phyloP scores from a whole-genome alignment of 106 monocot genomes.

The Platanthera zijinensis region DNA sequence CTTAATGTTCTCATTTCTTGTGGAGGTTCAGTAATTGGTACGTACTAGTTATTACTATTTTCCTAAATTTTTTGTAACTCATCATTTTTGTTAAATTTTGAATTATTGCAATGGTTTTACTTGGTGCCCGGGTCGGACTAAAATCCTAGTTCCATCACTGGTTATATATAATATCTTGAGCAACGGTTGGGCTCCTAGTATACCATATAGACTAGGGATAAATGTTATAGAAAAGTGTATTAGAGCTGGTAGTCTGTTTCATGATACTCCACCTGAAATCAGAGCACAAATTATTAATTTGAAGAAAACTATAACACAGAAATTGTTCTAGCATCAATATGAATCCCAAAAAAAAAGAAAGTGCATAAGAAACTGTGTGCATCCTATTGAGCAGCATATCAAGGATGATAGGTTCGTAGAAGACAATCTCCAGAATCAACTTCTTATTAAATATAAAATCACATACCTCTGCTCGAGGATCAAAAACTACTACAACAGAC shows the following conservation, averaged over 20 bases:
- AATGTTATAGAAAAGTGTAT: too few species aligned
- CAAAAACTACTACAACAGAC: constrained; percentile 44
- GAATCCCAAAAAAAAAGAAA: neutral
- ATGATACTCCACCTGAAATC: neutral
- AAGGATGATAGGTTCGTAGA: neutral
- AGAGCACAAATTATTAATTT: neutral
- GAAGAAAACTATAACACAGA: neutral
- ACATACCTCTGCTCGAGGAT: constrained; percentile 87
- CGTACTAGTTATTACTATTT: too few species aligned
- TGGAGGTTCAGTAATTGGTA: too few species aligned
- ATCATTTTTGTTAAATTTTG: too few species aligned
- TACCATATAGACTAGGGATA: too few species aligned
- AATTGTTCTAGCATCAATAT: neutral
- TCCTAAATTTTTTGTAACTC: too few species aligned
- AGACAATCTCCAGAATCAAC: constrained; percentile 1
- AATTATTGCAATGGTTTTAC: too few species aligned
- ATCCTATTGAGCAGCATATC: neutral
- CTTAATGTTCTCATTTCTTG: too few species aligned
- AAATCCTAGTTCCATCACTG: too few species aligned
- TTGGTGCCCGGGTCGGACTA: too few species aligned
- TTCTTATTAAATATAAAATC: constrained; percentile 5
- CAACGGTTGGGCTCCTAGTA: too few species aligned
- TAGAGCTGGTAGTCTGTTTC: neutral
- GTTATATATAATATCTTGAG: too few species aligned
- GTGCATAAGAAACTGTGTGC: neutral